These are phyloP conservation scores for Verticillium longisporum DNA, from an alignment of 2,329 filamentous ascomycete species.

Conservation along the genomic window DNA sequence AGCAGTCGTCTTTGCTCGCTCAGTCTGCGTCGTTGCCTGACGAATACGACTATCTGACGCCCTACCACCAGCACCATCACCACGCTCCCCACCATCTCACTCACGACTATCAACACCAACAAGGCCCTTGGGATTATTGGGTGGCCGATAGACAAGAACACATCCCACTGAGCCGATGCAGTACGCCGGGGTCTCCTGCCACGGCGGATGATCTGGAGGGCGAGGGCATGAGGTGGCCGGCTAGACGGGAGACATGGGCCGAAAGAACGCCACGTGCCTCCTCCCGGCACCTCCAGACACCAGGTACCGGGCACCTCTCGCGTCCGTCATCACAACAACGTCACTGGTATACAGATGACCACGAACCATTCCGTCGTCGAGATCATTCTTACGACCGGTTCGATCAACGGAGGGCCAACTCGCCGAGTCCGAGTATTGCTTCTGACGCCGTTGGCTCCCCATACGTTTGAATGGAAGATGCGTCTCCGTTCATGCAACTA, in stretches of 20 bases:
- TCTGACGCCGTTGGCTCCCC: background rate
- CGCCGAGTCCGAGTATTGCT: background rate
- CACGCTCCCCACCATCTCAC: background rate
- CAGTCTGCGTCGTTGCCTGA: constrained; percentile 5
- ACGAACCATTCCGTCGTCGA: background rate
- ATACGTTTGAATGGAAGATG: background rate
- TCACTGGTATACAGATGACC: background rate
- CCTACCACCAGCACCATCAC: constrained; percentile 3
- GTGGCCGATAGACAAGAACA: constrained; percentile 9
- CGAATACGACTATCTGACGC: constrained; percentile 5
- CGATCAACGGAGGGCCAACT: background rate
- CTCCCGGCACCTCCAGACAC: background rate
- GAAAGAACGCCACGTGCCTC: background rate
- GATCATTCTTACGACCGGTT: background rate
- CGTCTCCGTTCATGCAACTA: background rate
- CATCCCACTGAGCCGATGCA: constrained; percentile 1
- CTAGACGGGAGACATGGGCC: background rate
- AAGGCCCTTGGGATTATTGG: constrained; percentile 9
- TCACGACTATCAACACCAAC: constrained; percentile 1
- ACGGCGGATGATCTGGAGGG: background rate
- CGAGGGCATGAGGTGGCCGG: background rate
- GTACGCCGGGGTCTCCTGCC: background rate
- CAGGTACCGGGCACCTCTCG: background rate
- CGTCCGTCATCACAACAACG: background rate
- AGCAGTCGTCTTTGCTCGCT: background rate